Base-by-base conservation (phyloP, 441 rosid species). In the Hura crepitans region DNA sequence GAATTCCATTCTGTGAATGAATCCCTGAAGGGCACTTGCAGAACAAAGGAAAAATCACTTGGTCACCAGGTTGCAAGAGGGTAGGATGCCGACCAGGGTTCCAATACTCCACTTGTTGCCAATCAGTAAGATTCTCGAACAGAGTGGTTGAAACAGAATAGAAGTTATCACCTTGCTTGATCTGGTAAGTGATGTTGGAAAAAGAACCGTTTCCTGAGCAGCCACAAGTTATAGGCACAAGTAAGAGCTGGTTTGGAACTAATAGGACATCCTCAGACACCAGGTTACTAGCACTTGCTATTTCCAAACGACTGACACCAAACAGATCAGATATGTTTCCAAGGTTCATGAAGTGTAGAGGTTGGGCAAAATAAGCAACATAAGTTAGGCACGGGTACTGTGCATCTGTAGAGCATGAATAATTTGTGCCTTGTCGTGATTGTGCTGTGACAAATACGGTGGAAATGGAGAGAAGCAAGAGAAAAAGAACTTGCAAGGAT, bases 1-100 rank as follows among this genome's bases (percentile, higher is more conserved):
- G 45, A 53, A 84, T 81, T 64, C 86, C 87, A 25, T 76, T 72
- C 70, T 71, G 57, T 22, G 18, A 17, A 7, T 77, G 75, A 5
- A 71, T 53, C 65, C 51, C 70, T 1, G 82, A 81, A 50, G 86
- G 90, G 77, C 90, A 86, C 82, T 82, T 83, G 55, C 93, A 88
- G 73, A 82, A 74, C 78, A 88, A 68, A 70, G 88, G 89, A 72
- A 86, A 72, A 8, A 65, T 75, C 66, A 79, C 87, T 33, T 75
- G 49, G 69, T 71, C 85, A 59, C 86, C 89, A 61, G 75, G 60
- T 58, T 84, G 71, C 77, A 89, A 70, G 58, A 58, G 62, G 76
- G 20, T 74, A 12, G 83, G 87, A 51, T 71, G 25, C 14, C 79
- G 69, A 45, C 47, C 28, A 7, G 83, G 87, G 69, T 86, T 89